Evolutionary conservation across 192 early-diverging fungal genomes (phyloP), one percentile per base, ranked within the genome.

Genomic region (Coemansia sp.): DNA sequence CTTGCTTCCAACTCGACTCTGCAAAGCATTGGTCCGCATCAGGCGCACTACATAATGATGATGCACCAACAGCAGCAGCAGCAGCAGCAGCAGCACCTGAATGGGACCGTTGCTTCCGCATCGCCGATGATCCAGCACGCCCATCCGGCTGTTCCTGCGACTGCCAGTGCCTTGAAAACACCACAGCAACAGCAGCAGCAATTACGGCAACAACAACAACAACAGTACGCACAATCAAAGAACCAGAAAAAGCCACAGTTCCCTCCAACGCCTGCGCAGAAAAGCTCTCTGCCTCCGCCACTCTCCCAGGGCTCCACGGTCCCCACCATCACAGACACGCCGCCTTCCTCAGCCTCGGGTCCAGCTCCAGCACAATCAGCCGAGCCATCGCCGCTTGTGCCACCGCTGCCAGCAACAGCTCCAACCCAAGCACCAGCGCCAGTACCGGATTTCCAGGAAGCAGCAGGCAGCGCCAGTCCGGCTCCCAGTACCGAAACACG

Each of bases 401-500:
- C 16, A 15, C 47, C 39, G 57, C 57, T 59, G 3, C 15, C 38
- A 18, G 13, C 16, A n/a, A 38, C 57, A 38, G 39, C 39, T 26
- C 26, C 37, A 38, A 12, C 11, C 32, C 54, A 18, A 12, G 37
- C 37, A 56, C 54, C 7, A 26, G 26, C 26, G 9, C 37, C 39
- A 38, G 26, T 26, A 26, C 26, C 26, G 26, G 26, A 3, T 3
- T 26, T 3, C 26, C 26, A 3, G 26, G 44, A 49, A 62, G 60
- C 37, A 64, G 26, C 56, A 6, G 40, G 39, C 12, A 49, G 63
- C 61, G 67, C 56, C 63, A 82, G 79, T 58, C 79, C 79, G 10
- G 79, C 74, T 13, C 74, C 65, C 8, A 76, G 79, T 58, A 59
- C 71, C 8, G 57, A 61, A 5, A 71, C 79, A 19, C 70, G 65